phyloP scores from a whole-genome alignment of 1,284 basidiomycete genomes.

The Violaceomyces palustris region DNA sequence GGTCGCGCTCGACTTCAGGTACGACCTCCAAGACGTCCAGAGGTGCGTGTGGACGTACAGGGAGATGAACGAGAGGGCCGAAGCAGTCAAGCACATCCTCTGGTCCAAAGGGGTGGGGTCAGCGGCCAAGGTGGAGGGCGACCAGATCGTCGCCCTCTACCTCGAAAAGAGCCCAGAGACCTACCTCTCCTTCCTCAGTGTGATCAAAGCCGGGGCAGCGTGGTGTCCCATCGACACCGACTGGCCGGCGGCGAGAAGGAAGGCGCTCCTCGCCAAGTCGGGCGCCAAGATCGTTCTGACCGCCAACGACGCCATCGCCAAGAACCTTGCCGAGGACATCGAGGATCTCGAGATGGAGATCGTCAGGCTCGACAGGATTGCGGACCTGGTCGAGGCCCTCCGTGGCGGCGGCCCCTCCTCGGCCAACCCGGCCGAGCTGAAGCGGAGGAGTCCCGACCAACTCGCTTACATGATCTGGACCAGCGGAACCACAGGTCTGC shows the following conservation, averaged over 20 bases:
- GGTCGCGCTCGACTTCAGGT: slow-evolving; percentile 41
- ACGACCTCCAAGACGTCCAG: slow-evolving; percentile 13
- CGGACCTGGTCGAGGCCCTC: not conserved
- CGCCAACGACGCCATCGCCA: slow-evolving; percentile 15
- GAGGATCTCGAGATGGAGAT: slow-evolving; percentile 9
- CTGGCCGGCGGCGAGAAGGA: slow-evolving; percentile 47
- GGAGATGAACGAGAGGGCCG: slow-evolving; percentile 34
- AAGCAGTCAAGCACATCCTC: slow-evolving; percentile 27
- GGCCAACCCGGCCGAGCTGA: not conserved
- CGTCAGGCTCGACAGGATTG: too few species aligned
- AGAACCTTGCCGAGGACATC: slow-evolving; percentile 23
- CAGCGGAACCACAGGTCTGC: slow-evolving; percentile 53
- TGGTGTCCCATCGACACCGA: slow-evolving; percentile 54
- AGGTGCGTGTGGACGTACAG: slow-evolving; percentile 33
- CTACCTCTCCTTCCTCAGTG: slow-evolving; percentile 43
- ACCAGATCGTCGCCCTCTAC: slow-evolving; percentile 44
- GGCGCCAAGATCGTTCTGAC: slow-evolving; percentile 40
- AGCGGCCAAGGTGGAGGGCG: slow-evolving; percentile 7
- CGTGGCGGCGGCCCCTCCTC: not conserved
- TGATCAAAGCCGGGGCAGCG: slow-evolving; percentile 50
- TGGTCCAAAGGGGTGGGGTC: slow-evolving; percentile 31
- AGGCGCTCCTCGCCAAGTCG: slow-evolving; percentile 49
- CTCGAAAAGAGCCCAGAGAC: slow-evolving; percentile 44
- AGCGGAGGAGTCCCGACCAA: slow-evolving; percentile 17
- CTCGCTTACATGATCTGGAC: slow-evolving; percentile 54